Evolutionary conservation across 2,329 filamentous ascomycete genomes (phyloP).

Genomic region (Trematosphaeria pertusa): DNA sequence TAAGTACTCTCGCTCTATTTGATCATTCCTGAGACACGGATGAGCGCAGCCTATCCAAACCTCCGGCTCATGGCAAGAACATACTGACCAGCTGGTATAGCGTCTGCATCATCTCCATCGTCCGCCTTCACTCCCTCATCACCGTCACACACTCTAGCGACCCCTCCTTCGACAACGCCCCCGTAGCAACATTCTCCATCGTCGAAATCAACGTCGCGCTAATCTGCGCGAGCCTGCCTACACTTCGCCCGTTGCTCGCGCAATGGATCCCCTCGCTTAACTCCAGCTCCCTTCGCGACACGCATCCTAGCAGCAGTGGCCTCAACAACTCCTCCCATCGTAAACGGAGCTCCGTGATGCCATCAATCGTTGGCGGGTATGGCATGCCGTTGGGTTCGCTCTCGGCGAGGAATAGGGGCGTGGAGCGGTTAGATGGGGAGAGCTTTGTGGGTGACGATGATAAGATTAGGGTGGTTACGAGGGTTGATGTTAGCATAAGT

Average conservation of each 20-base stretch:
- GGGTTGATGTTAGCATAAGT: constrained; percentile 1
- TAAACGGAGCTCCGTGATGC: background rate
- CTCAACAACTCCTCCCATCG: background rate
- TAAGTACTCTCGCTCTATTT: constrained; percentile 15
- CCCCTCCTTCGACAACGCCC: constrained; percentile 23
- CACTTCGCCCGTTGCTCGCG: constrained; percentile 21
- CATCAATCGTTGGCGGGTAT: background rate
- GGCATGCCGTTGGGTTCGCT: background rate
- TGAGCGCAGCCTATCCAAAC: background rate
- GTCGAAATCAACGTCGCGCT: constrained; percentile 27
- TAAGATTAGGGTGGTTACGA: constrained; percentile 2
- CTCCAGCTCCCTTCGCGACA: background rate
- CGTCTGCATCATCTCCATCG: constrained; percentile 34
- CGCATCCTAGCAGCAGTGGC: background rate
- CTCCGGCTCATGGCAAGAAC: background rate
- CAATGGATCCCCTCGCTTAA: constrained; percentile 11
- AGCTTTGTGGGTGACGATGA: background rate
- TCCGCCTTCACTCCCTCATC: constrained; percentile 28
- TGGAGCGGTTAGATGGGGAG: background rate
- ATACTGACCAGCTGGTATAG: constrained; percentile 20
- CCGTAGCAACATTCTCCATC: constrained; percentile 19
- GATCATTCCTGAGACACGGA: background rate
- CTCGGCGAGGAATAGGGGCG: background rate
- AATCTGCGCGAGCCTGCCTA: constrained; percentile 30
- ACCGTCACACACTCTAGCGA: constrained; percentile 16